Percentiles rank a stretch among this genome's conserved stretches.
phyloP scores from a whole-genome alignment of 331 rosid species.

The Quercus phellos region DNA sequence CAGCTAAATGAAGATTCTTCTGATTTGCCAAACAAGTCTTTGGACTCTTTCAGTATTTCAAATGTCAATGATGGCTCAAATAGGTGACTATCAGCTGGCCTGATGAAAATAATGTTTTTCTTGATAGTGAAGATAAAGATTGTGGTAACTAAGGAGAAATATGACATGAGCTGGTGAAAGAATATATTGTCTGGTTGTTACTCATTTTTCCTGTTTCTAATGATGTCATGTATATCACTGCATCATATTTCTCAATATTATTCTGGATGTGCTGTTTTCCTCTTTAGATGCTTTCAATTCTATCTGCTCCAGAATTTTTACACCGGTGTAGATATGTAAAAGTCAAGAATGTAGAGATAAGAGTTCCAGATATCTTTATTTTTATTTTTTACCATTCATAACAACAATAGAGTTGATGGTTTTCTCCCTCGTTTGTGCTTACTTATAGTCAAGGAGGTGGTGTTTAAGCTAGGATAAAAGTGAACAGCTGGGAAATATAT shows the following conservation, averaged over 20 bases:
- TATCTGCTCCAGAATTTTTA: background rate
- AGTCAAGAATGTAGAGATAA: background rate
- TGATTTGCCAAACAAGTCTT: conserved; percentile 52
- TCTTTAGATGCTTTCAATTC: background rate
- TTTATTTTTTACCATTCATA: background rate
- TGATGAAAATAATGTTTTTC: conserved; percentile 10
- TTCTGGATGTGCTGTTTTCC: background rate
- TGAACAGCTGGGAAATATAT: background rate
- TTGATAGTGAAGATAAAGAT: conserved; percentile 1
- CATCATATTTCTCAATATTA: background rate
- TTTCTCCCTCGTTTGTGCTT: background rate
- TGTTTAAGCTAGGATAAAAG: background rate
- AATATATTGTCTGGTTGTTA: background rate
- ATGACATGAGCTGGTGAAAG: background rate
- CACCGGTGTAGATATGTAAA: background rate
- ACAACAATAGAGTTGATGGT: background rate
- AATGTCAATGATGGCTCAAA: conserved; percentile 73
- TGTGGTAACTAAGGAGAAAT: background rate
- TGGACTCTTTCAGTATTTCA: conserved; percentile 80
- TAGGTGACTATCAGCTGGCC: conserved; percentile 43
- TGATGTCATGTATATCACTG: background rate
- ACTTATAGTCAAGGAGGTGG: background rate
- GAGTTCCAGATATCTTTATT: background rate
- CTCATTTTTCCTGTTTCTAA: background rate
- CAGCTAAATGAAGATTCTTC: conserved; percentile 50